These are phyloP conservation scores for Goffeauzyma gilvescens DNA, from an alignment of 768 basidiomycete genomes.

Conservation along the genomic window DNA sequence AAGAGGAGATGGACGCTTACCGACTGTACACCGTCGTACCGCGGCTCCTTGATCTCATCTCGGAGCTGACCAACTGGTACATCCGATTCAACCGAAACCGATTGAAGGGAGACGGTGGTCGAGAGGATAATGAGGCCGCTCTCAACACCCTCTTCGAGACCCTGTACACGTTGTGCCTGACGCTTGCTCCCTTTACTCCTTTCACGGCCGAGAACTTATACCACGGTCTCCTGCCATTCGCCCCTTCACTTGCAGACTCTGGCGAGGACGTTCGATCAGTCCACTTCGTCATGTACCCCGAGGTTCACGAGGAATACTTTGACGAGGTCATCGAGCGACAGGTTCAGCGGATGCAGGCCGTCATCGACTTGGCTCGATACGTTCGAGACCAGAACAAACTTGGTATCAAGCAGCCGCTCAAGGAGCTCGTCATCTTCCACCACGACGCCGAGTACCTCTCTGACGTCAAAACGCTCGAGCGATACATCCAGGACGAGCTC, in stretches of 20 bases:
- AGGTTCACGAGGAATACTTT: conserved; percentile 84
- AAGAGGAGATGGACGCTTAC: conserved; percentile 87
- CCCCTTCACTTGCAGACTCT: conserved; percentile 37
- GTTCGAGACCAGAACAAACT: conserved; percentile 71
- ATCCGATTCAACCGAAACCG: conserved; percentile 95
- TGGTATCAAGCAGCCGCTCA: conserved; percentile 71
- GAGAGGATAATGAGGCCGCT: conserved; percentile 66
- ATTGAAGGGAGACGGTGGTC: conserved; percentile 83
- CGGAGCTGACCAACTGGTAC: conserved; percentile 98
- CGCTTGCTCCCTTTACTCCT: conserved; percentile 96
- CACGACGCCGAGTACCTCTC: conserved; percentile 60
- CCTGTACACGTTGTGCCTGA: conserved; percentile 77
- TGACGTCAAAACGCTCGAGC: conserved; percentile 63
- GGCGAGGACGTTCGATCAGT: conserved; percentile 67
- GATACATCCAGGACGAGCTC: conserved; percentile 82
- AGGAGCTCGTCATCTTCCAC: conserved; percentile 86
- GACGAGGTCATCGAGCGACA: conserved; percentile 82
- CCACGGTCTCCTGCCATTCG: conserved; percentile 71
- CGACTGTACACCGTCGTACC: conserved; percentile 93
- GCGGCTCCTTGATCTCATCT: conserved; percentile 73
- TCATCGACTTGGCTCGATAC: conserved; percentile 78
- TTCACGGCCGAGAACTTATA: conserved; percentile 95
- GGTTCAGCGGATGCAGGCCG: conserved; percentile 79
- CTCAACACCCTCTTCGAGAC: conserved; percentile 93
- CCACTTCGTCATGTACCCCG: conserved; percentile 87